Evolutionary conservation across 2,329 filamentous ascomycete genomes (phyloP), one percentile per base, ranked within the genome.

Genomic region (Hysterium pulicare): DNA sequence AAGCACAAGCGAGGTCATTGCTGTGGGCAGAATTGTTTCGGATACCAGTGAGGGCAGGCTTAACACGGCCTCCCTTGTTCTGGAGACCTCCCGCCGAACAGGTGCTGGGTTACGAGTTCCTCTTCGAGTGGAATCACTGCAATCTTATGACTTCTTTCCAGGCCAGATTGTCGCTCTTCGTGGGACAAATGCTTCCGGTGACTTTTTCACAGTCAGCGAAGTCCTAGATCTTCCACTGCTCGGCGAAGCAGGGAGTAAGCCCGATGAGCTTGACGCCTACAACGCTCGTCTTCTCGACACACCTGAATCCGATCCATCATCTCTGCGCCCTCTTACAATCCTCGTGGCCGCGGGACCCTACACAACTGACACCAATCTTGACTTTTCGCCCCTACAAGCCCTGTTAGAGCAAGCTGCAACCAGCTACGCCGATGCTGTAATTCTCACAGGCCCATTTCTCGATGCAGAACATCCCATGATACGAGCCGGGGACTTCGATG

Each of bases 381-480:
- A 90, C 51, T 98, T 90, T 61, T 87, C 94, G 57, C 86, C 91
- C 6, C 73, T 98, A 2, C 83, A 90, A 57, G 82, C 87, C 22
- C 76, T 98, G 13, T 91, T 91, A 61, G 78, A 79, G 52, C 83
- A 84, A 55, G 90, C 90, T 7, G 82, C 82, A 13, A 82, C 88
- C 50, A 79, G 77, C 17, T 83, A 81, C 50, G 86, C 84, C 9
- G 93, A 98, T 62, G 80, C 81, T 3, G 70, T 98, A 21, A 77
- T 97, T 33, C 75, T 98, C 7, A 74, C 80, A 3, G 93, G 93
- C 0, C 93, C 93, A 0, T 96, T 98, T 63, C 76, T 98, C 51
- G 93, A 97, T 62, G 76, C 86, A 26, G 90, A 96, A 55, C 93
- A 98, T 62, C 91, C 93, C 0, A 74, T 94, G 20, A 79, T 98